Conservation (phyloP, 139 green algal genomes). For the Tetraselmis chui region DNA sequence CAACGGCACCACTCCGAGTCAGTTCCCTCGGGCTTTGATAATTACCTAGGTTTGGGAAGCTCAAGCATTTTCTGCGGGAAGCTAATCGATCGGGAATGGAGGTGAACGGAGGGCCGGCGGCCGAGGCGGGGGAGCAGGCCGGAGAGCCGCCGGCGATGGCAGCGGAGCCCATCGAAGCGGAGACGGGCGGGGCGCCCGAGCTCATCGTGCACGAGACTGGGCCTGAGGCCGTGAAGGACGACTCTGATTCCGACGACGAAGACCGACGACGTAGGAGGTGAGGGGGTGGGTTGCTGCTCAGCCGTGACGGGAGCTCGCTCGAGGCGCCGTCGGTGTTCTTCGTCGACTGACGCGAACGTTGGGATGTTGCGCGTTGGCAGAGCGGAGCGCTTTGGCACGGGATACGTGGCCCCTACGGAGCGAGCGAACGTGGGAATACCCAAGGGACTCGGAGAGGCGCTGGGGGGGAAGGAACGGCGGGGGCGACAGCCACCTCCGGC, state of each 20-base stretch:
- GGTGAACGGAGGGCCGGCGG: background rate
- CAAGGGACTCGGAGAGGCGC: background rate
- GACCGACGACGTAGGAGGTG: background rate
- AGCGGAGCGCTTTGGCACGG: slow-evolving; percentile 48
- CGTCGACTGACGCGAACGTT: too few species aligned
- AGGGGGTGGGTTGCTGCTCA: background rate
- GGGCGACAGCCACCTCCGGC: background rate
- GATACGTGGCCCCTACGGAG: slow-evolving; percentile 46
- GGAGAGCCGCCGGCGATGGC: too few species aligned
- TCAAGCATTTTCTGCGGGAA: too few species aligned
- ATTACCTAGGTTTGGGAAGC: too few species aligned
- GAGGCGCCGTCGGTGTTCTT: too few species aligned
- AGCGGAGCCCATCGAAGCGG: background rate
- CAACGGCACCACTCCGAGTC: too few species aligned
- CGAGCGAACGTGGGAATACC: slow-evolving; percentile 24
- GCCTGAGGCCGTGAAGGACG: background rate
- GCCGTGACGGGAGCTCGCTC: too few species aligned
- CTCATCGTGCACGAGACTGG: background rate
- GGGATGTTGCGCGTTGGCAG: too few species aligned
- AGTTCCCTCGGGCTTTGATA: too few species aligned
- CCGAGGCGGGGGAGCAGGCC: background rate
- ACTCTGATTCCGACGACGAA: background rate
- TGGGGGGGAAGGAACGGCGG: background rate
- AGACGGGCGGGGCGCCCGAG: background rate
- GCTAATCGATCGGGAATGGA: too few species aligned